Conservation (phyloP, 1,284 basidiomycete genomes). For the Pseudozyma thailandica region DNA sequence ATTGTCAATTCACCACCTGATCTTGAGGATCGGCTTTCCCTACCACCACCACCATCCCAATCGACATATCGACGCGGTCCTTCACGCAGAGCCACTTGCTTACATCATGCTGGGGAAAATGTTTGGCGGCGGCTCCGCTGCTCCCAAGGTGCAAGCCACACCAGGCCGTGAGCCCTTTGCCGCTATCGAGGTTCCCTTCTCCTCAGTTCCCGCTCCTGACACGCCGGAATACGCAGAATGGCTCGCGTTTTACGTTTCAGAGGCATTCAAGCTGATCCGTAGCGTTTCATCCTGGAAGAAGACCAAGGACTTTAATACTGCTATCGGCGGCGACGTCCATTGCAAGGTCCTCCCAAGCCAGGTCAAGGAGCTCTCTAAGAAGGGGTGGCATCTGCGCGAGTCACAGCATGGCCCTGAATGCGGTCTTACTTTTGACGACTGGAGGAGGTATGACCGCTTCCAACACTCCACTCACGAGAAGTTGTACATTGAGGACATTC, state of each 20-base stretch:
- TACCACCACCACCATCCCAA: not conserved
- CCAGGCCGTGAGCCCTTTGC: slow-evolving; percentile 18
- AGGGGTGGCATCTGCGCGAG: slow-evolving; percentile 57
- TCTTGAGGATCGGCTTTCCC: no score
- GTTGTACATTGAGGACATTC: slow-evolving; percentile 54
- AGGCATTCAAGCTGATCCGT: slow-evolving; percentile 39
- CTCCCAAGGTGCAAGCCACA: not conserved
- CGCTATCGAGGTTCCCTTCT: slow-evolving; percentile 32
- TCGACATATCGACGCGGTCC: no score
- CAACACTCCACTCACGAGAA: slow-evolving; percentile 54
- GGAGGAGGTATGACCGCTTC: slow-evolving; percentile 46
- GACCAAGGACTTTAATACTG: slow-evolving; percentile 30
- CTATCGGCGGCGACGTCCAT: slow-evolving; percentile 33
- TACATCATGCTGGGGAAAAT: not conserved
- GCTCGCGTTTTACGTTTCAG: slow-evolving; percentile 27
- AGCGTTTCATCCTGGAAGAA: slow-evolving; percentile 30
- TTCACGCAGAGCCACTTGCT: no score
- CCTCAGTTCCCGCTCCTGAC: slow-evolving; percentile 32
- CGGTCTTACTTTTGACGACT: slow-evolving; percentile 49
- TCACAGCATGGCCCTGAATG: slow-evolving; percentile 34
- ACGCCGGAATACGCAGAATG: slow-evolving; percentile 44
- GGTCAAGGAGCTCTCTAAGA: slow-evolving; percentile 30
- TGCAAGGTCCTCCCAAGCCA: slow-evolving; percentile 31
- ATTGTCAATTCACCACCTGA: no score
- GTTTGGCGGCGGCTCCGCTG: not conserved